phyloP scores from a whole-genome alignment of 2,329 filamentous ascomycete species.

The Exophiala alcalophila region DNA sequence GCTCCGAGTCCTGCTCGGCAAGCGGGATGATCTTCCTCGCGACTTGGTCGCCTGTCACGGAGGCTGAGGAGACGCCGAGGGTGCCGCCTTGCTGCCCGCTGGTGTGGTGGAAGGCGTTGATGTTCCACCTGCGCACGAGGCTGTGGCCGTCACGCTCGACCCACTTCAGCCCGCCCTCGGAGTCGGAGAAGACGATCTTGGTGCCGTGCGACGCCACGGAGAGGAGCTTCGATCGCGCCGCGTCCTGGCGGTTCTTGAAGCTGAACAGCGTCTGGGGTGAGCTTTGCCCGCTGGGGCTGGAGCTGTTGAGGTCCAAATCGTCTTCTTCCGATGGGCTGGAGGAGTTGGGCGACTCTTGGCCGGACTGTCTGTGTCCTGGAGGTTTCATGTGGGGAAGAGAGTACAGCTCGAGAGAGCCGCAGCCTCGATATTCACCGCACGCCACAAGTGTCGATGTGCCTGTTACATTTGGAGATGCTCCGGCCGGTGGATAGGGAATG shows the following conservation, averaged over 20 bases:
- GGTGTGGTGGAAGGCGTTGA: slow-evolving; percentile 47
- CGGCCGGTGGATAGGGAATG: slow-evolving; percentile 59
- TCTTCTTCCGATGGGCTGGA: slow-evolving; percentile 10
- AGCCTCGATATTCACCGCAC: slow-evolving; percentile 86
- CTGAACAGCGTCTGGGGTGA: slow-evolving; percentile 36
- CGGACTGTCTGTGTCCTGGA: neutral
- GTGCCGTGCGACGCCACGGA: slow-evolving; percentile 79
- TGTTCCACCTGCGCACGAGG: slow-evolving; percentile 53
- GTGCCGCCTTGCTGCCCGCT: slow-evolving; percentile 9
- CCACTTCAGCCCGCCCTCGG: slow-evolving; percentile 82
- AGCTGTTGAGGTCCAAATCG: slow-evolving; percentile 2
- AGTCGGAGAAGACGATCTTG: slow-evolving; percentile 77
- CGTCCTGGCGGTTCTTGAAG: slow-evolving; percentile 79
- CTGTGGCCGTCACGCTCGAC: slow-evolving; percentile 74
- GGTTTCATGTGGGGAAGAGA: slow-evolving; percentile 43
- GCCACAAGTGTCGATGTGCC: slow-evolving; percentile 66
- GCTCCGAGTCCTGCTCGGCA: slow-evolving; percentile 53
- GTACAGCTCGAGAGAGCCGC: slow-evolving; percentile 88
- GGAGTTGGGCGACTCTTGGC: neutral
- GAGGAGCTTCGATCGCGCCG: slow-evolving; percentile 74
- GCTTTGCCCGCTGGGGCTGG: too few relatives aligned
- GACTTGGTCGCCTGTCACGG: slow-evolving; percentile 15
- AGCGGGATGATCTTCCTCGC: slow-evolving; percentile 28
- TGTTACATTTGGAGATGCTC: slow-evolving; percentile 44
- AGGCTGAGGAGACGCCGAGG: slow-evolving; percentile 4